These are phyloP conservation scores for Lunularia cruciata DNA, from an alignment of 225 moss, liverwort and hornwort genomes.

Conservation along the genomic window DNA sequence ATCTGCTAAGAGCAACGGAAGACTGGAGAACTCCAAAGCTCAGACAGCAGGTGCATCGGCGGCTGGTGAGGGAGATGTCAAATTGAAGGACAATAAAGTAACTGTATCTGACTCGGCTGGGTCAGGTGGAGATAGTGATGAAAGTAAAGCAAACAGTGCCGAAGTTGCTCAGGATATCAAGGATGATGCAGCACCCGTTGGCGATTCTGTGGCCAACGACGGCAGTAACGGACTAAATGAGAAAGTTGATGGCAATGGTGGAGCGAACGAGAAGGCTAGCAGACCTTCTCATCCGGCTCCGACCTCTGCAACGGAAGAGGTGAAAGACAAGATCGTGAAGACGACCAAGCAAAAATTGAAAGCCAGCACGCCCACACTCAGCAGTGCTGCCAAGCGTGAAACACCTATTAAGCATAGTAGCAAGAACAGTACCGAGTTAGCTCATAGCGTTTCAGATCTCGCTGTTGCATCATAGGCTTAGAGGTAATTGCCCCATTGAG, in stretches of 20 bases:
- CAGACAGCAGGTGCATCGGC: slow-evolving; percentile 26
- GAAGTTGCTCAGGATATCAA: slow-evolving; percentile 27
- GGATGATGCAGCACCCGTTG: slow-evolving; percentile 19
- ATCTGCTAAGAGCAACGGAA: slow-evolving; percentile 36
- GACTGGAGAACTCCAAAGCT: slow-evolving; percentile 36
- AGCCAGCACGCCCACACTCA: slow-evolving; percentile 44
- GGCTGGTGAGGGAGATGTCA: slow-evolving; percentile 27
- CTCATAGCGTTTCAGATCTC: slow-evolving; percentile 44
- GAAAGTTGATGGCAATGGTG: slow-evolving; percentile 37
- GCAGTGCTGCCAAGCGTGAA: slow-evolving; percentile 48
- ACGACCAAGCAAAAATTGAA: slow-evolving; percentile 52
- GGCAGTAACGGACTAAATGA: slow-evolving; percentile 19
- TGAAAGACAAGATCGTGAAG: slow-evolving; percentile 61
- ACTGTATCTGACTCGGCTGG: slow-evolving; percentile 17
- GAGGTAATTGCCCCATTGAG: not conserved
- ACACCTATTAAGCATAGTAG: slow-evolving; percentile 43
- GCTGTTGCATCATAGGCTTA: slow-evolving; percentile 46
- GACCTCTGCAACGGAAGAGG: slow-evolving; percentile 28
- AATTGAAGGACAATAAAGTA: slow-evolving; percentile 24
- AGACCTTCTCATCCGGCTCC: slow-evolving; percentile 31
- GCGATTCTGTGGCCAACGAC: slow-evolving; percentile 22
- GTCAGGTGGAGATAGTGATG: slow-evolving; percentile 26
- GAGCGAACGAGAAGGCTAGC: slow-evolving; percentile 36
- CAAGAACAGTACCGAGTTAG: slow-evolving; percentile 42
- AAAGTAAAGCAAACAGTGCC: slow-evolving; percentile 19